Evolutionary conservation across 2,329 filamentous ascomycete species (phyloP), one percentile per base, ranked within the genome.

Genomic region (Coccinonectria pachysandricola): DNA sequence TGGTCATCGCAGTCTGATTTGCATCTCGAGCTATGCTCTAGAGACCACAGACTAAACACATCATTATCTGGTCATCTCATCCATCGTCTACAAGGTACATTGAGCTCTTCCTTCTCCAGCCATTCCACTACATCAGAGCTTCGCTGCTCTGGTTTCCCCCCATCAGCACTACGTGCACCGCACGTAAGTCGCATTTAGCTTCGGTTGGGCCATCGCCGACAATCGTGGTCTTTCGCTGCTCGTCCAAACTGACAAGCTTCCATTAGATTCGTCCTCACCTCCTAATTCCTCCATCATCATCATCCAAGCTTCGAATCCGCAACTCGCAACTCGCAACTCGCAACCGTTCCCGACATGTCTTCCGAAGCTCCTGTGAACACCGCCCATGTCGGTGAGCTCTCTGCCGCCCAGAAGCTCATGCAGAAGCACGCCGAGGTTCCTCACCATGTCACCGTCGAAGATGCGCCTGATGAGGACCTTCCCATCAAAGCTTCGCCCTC

Each of bases 391-490:
- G 42, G 42, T 23, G 62, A 68, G 51, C 56, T 63, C 32, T 71
- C 68, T 33, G 64, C 64, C 32, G 68, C 68, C 21, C 71, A 79
- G 56, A 69, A 67, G 59, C 69, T 82, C 36, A 65, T 74, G 47
- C 65, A 76, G 49, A 68, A 75, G 54, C 78, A 82, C 43, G 56
- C 53, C 36, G 57, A 68, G 42, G 52, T 54, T 34, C 58, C 64
- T 22, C 67, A 66, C 36, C 68, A 74, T 46, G 70, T 71, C 39
- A 86, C 77, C 13, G 69, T 94, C 39, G 86, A 94, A 56, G 85
- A 94, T 24, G 75, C 71, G 19, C 66, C 70, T 15, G 86, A 94
- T 49, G 84, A 92, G 54, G 83, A 92, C 21, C 71, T 83, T 39
- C 55, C 55, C 61, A 70, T 57, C 60, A 70, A n/a, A n/a, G 7